Percentiles rank a stretch among this genome's conserved stretches.
Conservation (phyloP, 2,329 filamentous ascomycete species). For the Alternaria burnsii region DNA sequence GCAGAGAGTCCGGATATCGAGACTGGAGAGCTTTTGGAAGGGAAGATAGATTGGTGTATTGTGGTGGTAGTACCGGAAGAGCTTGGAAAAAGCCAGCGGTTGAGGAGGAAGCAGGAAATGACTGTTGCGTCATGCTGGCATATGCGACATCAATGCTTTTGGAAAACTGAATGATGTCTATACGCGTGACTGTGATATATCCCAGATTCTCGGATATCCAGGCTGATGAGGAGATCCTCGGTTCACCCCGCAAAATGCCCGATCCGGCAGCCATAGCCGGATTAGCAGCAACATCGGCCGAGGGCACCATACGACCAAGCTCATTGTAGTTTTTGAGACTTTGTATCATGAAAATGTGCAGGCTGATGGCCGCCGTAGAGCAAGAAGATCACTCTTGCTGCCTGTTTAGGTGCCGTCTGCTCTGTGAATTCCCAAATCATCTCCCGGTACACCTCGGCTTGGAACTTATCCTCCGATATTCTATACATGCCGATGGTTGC, state of each 20-base stretch:
- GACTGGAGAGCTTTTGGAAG: neutral
- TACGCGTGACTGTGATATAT: neutral
- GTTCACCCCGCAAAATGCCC: neutral
- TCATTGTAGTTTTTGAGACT: neutral
- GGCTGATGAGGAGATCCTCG: neutral
- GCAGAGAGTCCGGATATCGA: neutral
- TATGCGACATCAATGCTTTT: neutral
- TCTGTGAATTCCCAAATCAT: neutral
- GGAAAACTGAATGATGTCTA: neutral
- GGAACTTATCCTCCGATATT: neutral
- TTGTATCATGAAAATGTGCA: neutral
- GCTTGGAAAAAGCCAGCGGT: slow-evolving; percentile 45
- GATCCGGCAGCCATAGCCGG: neutral
- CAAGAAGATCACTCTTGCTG: neutral
- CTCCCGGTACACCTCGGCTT: neutral
- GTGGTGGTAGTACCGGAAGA: slow-evolving; percentile 35
- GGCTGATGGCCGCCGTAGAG: neutral
- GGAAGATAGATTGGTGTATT: slow-evolving; percentile 27
- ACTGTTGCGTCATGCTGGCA: slow-evolving; percentile 32
- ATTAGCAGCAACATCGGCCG: neutral
- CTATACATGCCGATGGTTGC: neutral
- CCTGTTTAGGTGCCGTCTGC: neutral
- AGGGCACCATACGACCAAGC: neutral
- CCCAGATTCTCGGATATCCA: neutral
- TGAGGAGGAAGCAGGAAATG: slow-evolving; percentile 31